Conservation (phyloP, 345 rosid genomes). For the Durio zibethinus region DNA sequence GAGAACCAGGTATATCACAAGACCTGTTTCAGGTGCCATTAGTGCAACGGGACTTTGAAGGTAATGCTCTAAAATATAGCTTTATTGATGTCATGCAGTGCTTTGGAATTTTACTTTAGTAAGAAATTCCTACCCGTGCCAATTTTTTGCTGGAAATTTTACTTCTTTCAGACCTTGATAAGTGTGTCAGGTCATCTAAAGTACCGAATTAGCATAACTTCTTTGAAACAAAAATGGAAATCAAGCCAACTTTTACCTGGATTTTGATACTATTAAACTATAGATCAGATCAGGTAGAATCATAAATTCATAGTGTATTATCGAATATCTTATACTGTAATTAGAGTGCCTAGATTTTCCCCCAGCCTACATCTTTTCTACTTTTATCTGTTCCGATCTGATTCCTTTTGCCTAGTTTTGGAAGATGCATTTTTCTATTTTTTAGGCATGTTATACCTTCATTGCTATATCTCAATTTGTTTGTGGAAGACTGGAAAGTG, state of each 20-base stretch:
- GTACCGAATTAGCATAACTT: background rate
- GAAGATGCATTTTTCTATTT: background rate
- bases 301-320: background rate
- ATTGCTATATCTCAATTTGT: background rate
- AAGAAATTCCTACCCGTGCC: background rate
- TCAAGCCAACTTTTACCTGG: background rate
- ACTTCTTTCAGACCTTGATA: background rate
- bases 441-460: background rate
- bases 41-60: constrained; percentile 99
- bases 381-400: background rate
- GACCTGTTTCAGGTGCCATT: constrained; percentile 98
- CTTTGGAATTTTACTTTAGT: background rate
- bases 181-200: background rate
- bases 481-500: background rate
- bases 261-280: background rate
- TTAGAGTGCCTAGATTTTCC: background rate
- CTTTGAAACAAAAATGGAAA: background rate
- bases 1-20: constrained; percentile 84
- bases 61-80: constrained; percentile 25
- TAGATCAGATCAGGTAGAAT: constrained; percentile 8
- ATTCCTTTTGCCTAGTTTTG: background rate
- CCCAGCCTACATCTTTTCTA: background rate
- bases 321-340: background rate
- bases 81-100: background rate
- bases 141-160: background rate